phyloP scores from a whole-genome alignment of 2,329 filamentous ascomycete species.

The Tolypocladium ovalisporum region DNA sequence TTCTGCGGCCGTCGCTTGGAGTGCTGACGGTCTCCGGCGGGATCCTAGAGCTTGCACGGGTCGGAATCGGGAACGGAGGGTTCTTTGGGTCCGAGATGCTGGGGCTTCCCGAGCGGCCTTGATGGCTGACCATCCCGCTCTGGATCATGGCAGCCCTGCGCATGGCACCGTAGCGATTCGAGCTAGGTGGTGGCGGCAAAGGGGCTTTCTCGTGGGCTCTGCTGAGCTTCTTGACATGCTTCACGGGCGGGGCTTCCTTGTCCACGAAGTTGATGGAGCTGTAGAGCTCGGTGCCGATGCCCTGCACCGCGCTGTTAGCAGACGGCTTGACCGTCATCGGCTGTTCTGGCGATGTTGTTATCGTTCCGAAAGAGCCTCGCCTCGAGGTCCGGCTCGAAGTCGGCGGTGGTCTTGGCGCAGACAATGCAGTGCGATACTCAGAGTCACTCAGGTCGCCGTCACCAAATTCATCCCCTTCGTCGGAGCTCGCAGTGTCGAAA shows the following conservation, averaged over 20 bases:
- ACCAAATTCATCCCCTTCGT: conserved; percentile 52
- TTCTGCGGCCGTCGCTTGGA: conserved; percentile 62
- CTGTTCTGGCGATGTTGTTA: conserved; percentile 33
- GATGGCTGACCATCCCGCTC: conserved; percentile 62
- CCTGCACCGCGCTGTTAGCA: conserved; percentile 18
- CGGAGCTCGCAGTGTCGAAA: conserved; percentile 63
- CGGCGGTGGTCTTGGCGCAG: conserved; percentile 45
- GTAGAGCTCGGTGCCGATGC: conserved; percentile 30
- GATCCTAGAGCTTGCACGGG: conserved; percentile 75
- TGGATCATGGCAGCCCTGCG: conserved; percentile 72
- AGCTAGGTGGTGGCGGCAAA: conserved; percentile 14
- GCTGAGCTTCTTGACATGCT: conserved; percentile 17
- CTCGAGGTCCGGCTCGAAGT: conserved; percentile 26
- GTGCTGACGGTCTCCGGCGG: conserved; percentile 54
- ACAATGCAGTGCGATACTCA: conserved; percentile 56
- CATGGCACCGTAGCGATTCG: conserved; percentile 50
- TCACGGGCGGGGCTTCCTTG: conserved; percentile 13
- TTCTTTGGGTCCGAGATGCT: conserved; percentile 48
- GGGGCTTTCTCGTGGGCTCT: conserved; percentile 27
- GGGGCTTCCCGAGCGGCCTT: conserved; percentile 51
- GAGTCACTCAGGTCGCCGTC: conserved; percentile 53
- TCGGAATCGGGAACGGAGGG: conserved; percentile 88
- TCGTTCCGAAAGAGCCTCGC: conserved; percentile 27
- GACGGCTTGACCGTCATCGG: conserved; percentile 13
- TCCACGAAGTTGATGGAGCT: conserved; percentile 30